These are phyloP conservation scores for Pestalotiopsis sp. DNA, from an alignment of 2,329 filamentous ascomycete genomes.

Conservation along the genomic window DNA sequence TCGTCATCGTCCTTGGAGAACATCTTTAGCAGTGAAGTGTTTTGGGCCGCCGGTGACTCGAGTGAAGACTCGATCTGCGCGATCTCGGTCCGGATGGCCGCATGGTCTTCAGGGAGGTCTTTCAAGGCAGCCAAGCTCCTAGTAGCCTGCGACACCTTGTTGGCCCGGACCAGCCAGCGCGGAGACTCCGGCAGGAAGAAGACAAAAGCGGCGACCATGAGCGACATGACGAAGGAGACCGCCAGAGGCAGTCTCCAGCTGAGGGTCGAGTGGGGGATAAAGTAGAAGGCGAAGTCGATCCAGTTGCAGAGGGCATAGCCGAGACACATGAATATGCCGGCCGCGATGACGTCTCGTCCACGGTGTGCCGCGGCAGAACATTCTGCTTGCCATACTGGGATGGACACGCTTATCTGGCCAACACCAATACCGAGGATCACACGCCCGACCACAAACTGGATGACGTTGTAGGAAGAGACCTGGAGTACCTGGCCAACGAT, in stretches of 20 bases:
- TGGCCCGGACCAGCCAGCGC: slow-evolving; percentile 34
- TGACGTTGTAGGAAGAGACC: slow-evolving; percentile 35
- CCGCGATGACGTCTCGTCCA: slow-evolving; percentile 40
- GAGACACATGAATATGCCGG: slow-evolving; percentile 37
- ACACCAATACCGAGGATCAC: slow-evolving; percentile 41
- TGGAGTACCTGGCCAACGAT: slow-evolving; percentile 44
- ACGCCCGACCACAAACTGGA: slow-evolving; percentile 43
- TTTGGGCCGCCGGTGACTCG: slow-evolving; percentile 39
- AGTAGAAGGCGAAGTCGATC: slow-evolving; percentile 47
- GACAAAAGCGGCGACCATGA: slow-evolving; percentile 27
- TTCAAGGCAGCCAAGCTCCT: slow-evolving; percentile 30
- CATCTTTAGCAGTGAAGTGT: slow-evolving; percentile 41
- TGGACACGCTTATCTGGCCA: slow-evolving; percentile 39
- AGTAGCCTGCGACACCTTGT: slow-evolving; percentile 27
- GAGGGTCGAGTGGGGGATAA: slow-evolving; percentile 23
- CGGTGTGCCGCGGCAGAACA: slow-evolving; percentile 40
- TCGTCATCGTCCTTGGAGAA: slow-evolving; percentile 51
- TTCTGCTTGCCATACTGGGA: slow-evolving; percentile 42
- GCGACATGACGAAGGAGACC: slow-evolving; percentile 30
- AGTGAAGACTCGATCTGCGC: slow-evolving; percentile 49
- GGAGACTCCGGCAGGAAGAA: slow-evolving; percentile 37
- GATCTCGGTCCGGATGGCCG: slow-evolving; percentile 39
- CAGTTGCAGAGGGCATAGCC: slow-evolving; percentile 42
- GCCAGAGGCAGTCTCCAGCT: slow-evolving; percentile 36
- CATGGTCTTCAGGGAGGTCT: slow-evolving; percentile 19